Evolutionary conservation across 495 filamentous ascomycete species (phyloP), one percentile per base, ranked within the genome.

Genomic region (Penicillium canariense): DNA sequence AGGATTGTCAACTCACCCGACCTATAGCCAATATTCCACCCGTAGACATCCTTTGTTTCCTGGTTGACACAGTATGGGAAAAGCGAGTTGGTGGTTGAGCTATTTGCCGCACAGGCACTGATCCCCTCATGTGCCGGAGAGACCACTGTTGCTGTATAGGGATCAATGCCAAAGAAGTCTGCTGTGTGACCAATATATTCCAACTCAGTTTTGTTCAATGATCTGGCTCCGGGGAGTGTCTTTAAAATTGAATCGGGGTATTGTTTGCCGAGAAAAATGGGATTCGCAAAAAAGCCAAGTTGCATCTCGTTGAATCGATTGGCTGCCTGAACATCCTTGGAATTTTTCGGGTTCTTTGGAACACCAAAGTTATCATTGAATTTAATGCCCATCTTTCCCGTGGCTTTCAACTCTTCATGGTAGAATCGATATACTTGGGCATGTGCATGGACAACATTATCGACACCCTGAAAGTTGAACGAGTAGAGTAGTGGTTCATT

Each of bases 151-250:
- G 73, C 70, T 5, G 71, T 75, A 55, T 80, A 79, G 0, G 77
- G 71, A 56, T 80, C 76, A 48, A 78, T 67, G 9, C 65, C 71
- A 50, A 74, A 70, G 54, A 78, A 77, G 59, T 79, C 77, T 4
- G 71, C 58, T 2, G 72, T 75, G 27, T 65, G 59, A 12, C 65
- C 50, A 14, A 77, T 62, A 23, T 68, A 63, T 8, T 39, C 50
- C 12, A 78, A 43, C 27, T 79, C 67, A 12, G 55, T 49, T 5
- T 66, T 34, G 23, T 56, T 74, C n/a, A 79, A 56, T 0, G 67
- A 60, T 34, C 51, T 59, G 9, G 67, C 59, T 5, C 61, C 61
- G 2, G 62, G 58, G 4, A 68, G 43, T 17, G 65, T 67, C n/a
- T 66, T 45, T n/a, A 71, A 50, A 7, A 68, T 53, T 0, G 66